These are phyloP conservation scores for Yamadazyma laniorum DNA, from an alignment of 805 yeast genomes.

Conservation along the genomic window DNA sequence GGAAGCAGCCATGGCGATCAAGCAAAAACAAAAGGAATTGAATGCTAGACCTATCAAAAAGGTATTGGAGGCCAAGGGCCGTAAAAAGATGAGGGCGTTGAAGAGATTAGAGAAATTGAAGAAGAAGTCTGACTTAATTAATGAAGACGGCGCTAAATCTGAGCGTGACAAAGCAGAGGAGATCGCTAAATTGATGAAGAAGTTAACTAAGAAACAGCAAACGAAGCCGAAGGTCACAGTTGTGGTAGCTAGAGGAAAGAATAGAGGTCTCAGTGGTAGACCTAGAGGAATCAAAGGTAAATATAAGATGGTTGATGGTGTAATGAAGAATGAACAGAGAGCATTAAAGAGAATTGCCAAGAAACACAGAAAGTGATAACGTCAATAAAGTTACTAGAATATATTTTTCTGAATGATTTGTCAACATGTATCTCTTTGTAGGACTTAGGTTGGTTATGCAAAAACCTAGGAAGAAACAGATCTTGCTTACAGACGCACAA, in stretches of 20 bases:
- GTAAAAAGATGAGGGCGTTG: slow-evolving; percentile 91
- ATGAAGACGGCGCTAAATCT: slow-evolving; percentile 81
- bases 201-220: slow-evolving; percentile 69
- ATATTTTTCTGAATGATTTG: too few relatives aligned
- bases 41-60: slow-evolving; percentile 98
- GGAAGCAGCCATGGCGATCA: slow-evolving; percentile 55
- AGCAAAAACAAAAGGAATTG: slow-evolving; percentile 51
- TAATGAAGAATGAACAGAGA: slow-evolving; percentile 93
- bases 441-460: too few relatives aligned
- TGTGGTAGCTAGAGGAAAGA: slow-evolving; percentile 83
- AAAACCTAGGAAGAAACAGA: too few relatives aligned
- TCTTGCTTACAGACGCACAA: too few relatives aligned
- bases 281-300: slow-evolving; percentile 97
- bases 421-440: too few relatives aligned
- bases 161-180: slow-evolving; percentile 95
- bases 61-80: slow-evolving; percentile 95
- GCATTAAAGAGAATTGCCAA: slow-evolving; percentile 88
- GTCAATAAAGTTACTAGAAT: too few relatives aligned
- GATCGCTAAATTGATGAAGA: slow-evolving; percentile 80
- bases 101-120: slow-evolving; percentile 82
- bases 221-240: slow-evolving; percentile 79
- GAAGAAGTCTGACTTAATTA: slow-evolving; percentile 89
- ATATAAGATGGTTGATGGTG: slow-evolving; percentile 99
- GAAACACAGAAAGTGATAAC: slow-evolving; percentile 62
- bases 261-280: slow-evolving; percentile 87